Base-by-base conservation (phyloP, 768 basidiomycete species). In the Leucocoprinus birnbaumii region DNA sequence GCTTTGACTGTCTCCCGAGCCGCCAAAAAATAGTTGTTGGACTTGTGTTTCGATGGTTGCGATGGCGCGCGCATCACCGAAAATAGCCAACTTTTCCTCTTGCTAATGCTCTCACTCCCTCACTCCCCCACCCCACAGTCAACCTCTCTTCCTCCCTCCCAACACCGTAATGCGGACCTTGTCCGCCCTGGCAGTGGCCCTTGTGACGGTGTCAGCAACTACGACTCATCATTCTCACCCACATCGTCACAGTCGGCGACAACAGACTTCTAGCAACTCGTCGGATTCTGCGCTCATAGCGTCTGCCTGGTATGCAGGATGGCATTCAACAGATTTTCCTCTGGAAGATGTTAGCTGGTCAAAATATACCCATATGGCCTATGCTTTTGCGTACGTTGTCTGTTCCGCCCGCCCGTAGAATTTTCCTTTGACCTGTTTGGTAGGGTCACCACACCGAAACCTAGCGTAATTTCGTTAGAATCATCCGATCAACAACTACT, bases 321-420 rank as follows among this genome's bases (percentile, higher is more conserved):
- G 72, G 77, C 72, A 77, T 58, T 68, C 66, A 13, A 48, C 60
- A 16, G 72, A 75, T 55, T 74, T 75, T 60, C 73, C 78, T 9
- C 65, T 79, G 51, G 63, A 72, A 38, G 59, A 71, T 26, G 68
- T 82, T n/a, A 72, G 70, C 54, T 81, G 78, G 79, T 68, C 68
- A 9, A 80, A 80, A 58, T 80, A 82, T 58, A 80, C 74, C 5
- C 71, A 79, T 44, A 62, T 86, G 68, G 78, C 73, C 25, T 86
- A 84, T 66, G 77, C 84, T 41, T 85, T 86, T 59, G 85, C 77
- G 85, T 86, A 60, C 71, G 80, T 71, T 8, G 40, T 45, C 21
- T 27, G 25, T 44, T 47, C 16, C 44, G 26, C 37, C 26, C 21
- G 51, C 19, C n/a, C 31, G 47, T 24, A 26, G 21, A 43, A 35